phyloP scores from a whole-genome alignment of 2,329 filamentous ascomycete species.

The Fusarium guadeloupense region DNA sequence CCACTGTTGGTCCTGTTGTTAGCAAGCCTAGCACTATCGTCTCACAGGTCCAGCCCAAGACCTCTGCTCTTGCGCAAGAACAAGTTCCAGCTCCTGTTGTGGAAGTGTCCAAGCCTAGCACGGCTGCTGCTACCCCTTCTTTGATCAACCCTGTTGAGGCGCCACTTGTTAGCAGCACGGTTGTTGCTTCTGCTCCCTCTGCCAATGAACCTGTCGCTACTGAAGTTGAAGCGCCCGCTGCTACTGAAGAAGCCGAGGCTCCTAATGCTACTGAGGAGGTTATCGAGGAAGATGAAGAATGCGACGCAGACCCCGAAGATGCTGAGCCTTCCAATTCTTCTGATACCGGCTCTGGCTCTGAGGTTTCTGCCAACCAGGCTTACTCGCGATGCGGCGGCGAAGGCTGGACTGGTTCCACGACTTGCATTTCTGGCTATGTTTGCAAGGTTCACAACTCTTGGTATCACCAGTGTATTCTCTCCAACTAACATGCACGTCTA shows the following conservation, averaged over 20 bases:
- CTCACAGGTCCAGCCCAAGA: constrained; percentile 8
- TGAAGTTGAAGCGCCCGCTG: neutral
- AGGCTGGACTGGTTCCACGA: constrained; percentile 52
- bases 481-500: neutral
- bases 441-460: constrained; percentile 51
- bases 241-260: constrained; percentile 1
- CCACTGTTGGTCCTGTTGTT: neutral
- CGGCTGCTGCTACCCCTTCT: neutral
- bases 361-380: neutral
- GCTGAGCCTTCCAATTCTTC: neutral
- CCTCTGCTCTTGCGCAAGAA: neutral
- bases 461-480: constrained; percentile 51
- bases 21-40: constrained; percentile 11
- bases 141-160: neutral
- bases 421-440: constrained; percentile 52
- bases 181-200: neutral
- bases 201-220: constrained; percentile 1
- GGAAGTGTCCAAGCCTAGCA: constrained; percentile 1
- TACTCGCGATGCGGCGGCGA: constrained; percentile 54
- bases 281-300: constrained; percentile 1
- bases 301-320: constrained; percentile 9
- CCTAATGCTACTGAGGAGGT: neutral
- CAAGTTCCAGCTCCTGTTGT: neutral
- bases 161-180: neutral
- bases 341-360: neutral